Evolutionary conservation across 2,329 filamentous ascomycete species (phyloP).

Genomic region (Tothia fuscella): DNA sequence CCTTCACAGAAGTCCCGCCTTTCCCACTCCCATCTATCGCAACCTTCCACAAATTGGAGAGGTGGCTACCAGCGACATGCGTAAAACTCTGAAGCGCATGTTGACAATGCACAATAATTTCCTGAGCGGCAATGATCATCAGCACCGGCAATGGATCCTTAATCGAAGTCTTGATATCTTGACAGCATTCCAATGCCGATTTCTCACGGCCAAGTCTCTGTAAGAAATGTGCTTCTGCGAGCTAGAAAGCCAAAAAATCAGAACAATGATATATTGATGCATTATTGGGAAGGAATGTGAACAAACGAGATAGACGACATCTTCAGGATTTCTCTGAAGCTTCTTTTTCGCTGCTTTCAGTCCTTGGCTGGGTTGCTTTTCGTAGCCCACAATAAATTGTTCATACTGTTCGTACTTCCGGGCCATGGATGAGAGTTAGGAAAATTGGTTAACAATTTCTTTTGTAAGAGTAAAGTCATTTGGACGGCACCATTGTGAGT

Average conservation of each 20-base stretch:
- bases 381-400: constrained; percentile 8
- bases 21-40: constrained; percentile 4
- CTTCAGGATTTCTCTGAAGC: constrained; percentile 5
- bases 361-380: constrained; percentile 8
- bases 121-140: neutral
- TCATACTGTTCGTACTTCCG: constrained; percentile 1
- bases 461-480: too few relatives aligned
- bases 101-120: constrained; percentile 7
- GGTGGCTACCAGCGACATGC: neutral
- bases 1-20: neutral
- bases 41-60: constrained; percentile 8
- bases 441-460: too few relatives aligned
- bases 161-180: constrained; percentile 3
- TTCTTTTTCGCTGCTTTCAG: constrained; percentile 10
- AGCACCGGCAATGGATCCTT: constrained; percentile 5
- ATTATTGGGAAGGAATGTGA: neutral
- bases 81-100: constrained; percentile 2
- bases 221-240: constrained; percentile 8
- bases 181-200: neutral
- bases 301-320: constrained; percentile 5
- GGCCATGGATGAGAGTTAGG: neutral
- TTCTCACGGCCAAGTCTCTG: constrained; percentile 1
- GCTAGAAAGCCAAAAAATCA: neutral
- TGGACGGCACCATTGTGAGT: too few relatives aligned
- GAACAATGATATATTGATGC: neutral